Evolutionary conservation across 2,329 filamentous ascomycete genomes (phyloP).

Genomic region (Cercospora sp.): DNA sequence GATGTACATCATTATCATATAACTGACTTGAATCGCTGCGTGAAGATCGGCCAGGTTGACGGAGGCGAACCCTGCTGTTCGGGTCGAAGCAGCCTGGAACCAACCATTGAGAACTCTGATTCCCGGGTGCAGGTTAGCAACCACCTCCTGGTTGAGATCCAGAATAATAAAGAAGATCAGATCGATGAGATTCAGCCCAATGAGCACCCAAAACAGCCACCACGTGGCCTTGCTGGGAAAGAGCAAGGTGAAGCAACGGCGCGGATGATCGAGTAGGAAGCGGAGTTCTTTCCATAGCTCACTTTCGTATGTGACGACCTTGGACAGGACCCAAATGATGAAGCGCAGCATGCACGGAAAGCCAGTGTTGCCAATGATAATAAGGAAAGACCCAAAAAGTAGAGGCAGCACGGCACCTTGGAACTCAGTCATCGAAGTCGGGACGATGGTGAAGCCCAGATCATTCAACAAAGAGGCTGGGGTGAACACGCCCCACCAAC

Average conservation of each 20-base stretch:
- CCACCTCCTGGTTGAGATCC: constrained; percentile 72
- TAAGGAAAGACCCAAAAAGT: constrained; percentile 77
- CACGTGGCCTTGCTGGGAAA: constrained; percentile 90
- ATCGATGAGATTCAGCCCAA: constrained; percentile 80
- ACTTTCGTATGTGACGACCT: constrained; percentile 63
- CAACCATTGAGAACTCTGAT: constrained; percentile 80
- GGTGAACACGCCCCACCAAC: constrained; percentile 93
- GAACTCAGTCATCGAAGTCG: constrained; percentile 92
- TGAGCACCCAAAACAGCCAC: constrained; percentile 89
- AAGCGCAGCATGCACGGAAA: constrained; percentile 94
- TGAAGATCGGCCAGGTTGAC: constrained; percentile 77
- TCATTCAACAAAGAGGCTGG: constrained; percentile 89
- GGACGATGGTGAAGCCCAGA: constrained; percentile 87
- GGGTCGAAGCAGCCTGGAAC: constrained; percentile 85
- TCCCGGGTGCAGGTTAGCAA: constrained; percentile 68
- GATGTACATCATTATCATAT: constrained; percentile 99
- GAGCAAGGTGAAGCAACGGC: constrained; percentile 91
- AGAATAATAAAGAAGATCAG: constrained; percentile 89
- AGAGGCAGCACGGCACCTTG: constrained; percentile 73
- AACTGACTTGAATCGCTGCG: constrained; percentile 88
- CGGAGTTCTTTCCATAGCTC: constrained; percentile 84
- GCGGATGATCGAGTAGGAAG: constrained; percentile 90
- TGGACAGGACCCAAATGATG: constrained; percentile 79
- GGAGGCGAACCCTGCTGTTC: constrained; percentile 86
- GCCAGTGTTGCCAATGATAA: constrained; percentile 91